Evolutionary conservation across 495 filamentous ascomycete genomes (phyloP), one percentile per base, ranked within the genome.

Genomic region (Chaetomium tenue): DNA sequence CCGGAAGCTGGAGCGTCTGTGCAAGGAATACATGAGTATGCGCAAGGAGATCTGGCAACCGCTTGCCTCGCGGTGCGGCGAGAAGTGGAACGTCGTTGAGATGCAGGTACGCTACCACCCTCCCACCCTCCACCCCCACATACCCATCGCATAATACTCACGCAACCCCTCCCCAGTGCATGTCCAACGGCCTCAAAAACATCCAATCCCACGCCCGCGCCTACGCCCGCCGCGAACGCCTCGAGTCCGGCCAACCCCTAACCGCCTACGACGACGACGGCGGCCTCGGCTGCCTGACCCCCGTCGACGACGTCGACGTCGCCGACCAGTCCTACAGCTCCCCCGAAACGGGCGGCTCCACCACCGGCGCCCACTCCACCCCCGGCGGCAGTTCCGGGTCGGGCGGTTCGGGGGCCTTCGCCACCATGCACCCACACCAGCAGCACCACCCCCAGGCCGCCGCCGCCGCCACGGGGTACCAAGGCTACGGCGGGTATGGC

Each of bases 11-110:
- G 87, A 90, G 68, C 77, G 75, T 16, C 72, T 92, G 12, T 86
- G 86, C 52, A 84, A 83, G 72, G 85, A 85, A 66, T 92, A 92
- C 74, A 83, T 87, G 79, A 81, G 78, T 40, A 79, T 86, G 74
- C 82, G 89, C 56, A 84, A 86, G 69, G 83, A 90, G 73, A 90
- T 90, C 73, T 92, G 89, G 89, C 81, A 79, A 56, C 75, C 82
- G 11, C 76, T 92, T 13, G 88, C 87, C 7, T 74, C 80, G 8
- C 73, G 81, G 42, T 80, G 87, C 20, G 87, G 86, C 33, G 86
- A 90, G 69, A 88, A 86, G 67, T 91, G 89, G 89, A 78, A 80
- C 28, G 77, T 86, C 33, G 86, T 91, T 47, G 89, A 92, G 75
- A 73, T 77, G 48, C 89, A 89, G 80, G 89, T 91, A 71, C 62